These are phyloP conservation scores for Candida smagusa DNA, from an alignment of 1,139 yeast genomes.

Conservation along the genomic window DNA sequence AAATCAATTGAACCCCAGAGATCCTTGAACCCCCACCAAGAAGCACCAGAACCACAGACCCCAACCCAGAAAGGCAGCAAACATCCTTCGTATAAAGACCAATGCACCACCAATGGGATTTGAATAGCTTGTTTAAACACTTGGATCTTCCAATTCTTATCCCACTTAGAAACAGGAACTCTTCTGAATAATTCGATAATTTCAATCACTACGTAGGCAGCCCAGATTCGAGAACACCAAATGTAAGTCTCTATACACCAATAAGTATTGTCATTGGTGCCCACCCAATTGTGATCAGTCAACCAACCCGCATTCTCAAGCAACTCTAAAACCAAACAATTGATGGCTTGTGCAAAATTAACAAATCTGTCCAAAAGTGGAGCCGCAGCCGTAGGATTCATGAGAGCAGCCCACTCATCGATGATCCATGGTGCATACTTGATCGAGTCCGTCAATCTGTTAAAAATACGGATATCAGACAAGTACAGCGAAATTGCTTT, in stretches of 20 bases:
- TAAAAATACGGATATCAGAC: conserved; percentile 53
- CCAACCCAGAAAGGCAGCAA: conserved; percentile 53
- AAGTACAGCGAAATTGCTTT: conserved; percentile 43
- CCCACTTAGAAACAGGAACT: conserved; percentile 37
- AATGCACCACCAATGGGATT: conserved; percentile 55
- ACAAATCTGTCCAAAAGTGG: conserved; percentile 34
- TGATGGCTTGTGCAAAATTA: conserved; percentile 40
- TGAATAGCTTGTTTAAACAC: conserved; percentile 44
- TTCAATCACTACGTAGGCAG: conserved; percentile 47
- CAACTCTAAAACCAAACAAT: conserved; percentile 46
- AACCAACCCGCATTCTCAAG: conserved; percentile 59
- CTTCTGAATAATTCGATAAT: conserved; percentile 43
- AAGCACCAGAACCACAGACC: conserved; percentile 45
- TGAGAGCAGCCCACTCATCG: conserved; percentile 33
- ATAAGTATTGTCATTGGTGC: conserved; percentile 39
- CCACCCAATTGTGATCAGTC: conserved; percentile 54
- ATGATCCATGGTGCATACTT: conserved; percentile 51
- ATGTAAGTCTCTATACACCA: conserved; percentile 47
- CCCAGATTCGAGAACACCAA: conserved; percentile 59
- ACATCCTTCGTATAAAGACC: conserved; percentile 57
- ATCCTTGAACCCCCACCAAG: conserved; percentile 44
- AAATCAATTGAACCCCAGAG: conserved; percentile 39
- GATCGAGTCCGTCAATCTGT: conserved; percentile 51
- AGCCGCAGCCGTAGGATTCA: conserved; percentile 21
- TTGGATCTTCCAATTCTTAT: conserved; percentile 33